Percentiles rank a stretch among this genome's conserved stretches.
phyloP scores from a whole-genome alignment of 805 yeast genomes.

The Starmerella davenportii region DNA sequence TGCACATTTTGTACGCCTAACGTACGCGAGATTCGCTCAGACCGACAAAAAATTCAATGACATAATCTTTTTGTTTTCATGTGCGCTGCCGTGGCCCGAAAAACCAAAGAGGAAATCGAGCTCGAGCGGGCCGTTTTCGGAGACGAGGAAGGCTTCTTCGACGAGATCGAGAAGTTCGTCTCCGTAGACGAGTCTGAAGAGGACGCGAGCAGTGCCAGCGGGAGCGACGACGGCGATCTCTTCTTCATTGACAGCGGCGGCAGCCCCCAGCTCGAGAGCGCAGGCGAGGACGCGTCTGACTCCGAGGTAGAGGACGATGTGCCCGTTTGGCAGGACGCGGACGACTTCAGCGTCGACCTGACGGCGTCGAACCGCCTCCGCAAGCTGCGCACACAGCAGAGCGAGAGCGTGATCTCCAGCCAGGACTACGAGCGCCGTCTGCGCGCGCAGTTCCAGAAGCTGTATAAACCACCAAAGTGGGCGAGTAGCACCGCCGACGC shows the following conservation, averaged over 20 bases:
- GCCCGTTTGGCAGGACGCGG: slow-evolving; percentile 68
- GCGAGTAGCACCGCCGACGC: slow-evolving; percentile 19
- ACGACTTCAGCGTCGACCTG: slow-evolving; percentile 44
- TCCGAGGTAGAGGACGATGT: slow-evolving; percentile 20
- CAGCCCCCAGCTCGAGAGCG: slow-evolving; percentile 19
- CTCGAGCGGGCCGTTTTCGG: slow-evolving; percentile 82
- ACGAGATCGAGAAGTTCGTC: slow-evolving; percentile 4
- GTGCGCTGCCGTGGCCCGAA: slow-evolving; percentile 17
- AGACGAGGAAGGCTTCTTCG: slow-evolving; percentile 26
- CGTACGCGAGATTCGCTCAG: too few species aligned
- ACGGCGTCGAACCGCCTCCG: slow-evolving; percentile 39
- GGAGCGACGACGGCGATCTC: slow-evolving; percentile 31
- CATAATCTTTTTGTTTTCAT: neutral
- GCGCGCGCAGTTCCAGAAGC: slow-evolving; percentile 48
- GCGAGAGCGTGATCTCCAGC: slow-evolving; percentile 40
- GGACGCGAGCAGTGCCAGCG: slow-evolving; percentile 21
- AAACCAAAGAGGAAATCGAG: slow-evolving; percentile 65
- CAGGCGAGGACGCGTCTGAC: slow-evolving; percentile 24
- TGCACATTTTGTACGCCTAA: too few species aligned
- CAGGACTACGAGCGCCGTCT: slow-evolving; percentile 43
- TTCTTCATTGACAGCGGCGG: slow-evolving; percentile 35
- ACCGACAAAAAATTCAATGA: too few species aligned
- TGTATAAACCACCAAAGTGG: slow-evolving; percentile 83
- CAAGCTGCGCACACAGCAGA: slow-evolving; percentile 48
- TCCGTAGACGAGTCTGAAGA: slow-evolving; percentile 22